Base-by-base conservation (phyloP, 371 early-diverging fungal species). In the Mucor irregularis region DNA sequence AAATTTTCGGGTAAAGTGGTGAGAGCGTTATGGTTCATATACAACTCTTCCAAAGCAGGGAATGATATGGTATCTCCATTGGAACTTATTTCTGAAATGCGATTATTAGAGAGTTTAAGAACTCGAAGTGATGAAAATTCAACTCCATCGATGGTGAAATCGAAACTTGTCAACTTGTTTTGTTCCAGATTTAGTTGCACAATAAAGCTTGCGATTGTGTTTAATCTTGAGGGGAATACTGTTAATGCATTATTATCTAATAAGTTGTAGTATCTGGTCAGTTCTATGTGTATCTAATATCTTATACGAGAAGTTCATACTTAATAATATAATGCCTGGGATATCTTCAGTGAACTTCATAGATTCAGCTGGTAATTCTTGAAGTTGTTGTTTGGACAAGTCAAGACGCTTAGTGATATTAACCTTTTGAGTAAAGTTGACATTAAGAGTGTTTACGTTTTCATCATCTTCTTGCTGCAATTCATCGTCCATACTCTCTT, bases 41-140 rank as follows among this genome's bases (percentile, higher is more conserved):
- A 62, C 22, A 86, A 61, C 48, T 77, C 78, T 11, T 59, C 67
- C 33, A 86, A 49, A 28, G 55, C 57, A 4, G 87, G 85, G 25
- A 80, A 84, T 9, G 62, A 53, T 13, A 30, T 14, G 0, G 21
- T 26, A 8, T 16, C 9, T 24, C 38, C 19, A 4, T 4, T 26
- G 7, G 16, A 46, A 8, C 47, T 46, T 11, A 80, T 34, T 8
- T 58, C 39, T 9, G 73, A 61, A 16, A 88, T 65, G 5, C 68
- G 66, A 58, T 86, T 89, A 49, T 82, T 81, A 11, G 81, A 71
- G 5, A 86, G 45, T 33, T 81, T 79, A 24, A 85, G 54, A 0
- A 69, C 64, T 40, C 77, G 62, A 39, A 84, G 56, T 6, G 67
- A 49, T 0, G 69, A 64, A 47, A 82, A 76, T 8, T 65, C 68